Evolutionary conservation across 2,329 filamentous ascomycete species (phyloP).

Genomic region (Fusarium sp.): DNA sequence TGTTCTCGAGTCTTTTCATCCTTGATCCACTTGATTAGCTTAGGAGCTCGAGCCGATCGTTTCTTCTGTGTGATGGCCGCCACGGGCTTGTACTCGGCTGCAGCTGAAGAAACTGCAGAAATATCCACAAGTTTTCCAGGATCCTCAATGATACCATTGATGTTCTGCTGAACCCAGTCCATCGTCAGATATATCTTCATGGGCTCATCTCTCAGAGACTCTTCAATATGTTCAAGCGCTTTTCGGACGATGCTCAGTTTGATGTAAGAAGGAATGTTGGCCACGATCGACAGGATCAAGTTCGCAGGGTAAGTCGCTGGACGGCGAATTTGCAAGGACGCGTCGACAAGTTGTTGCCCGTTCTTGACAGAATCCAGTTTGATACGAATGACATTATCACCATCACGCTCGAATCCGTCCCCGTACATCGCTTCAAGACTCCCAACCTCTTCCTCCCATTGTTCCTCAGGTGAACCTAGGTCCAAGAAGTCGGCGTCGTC

Average conservation of each 20-base stretch:
- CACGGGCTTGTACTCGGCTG: slow-evolving; percentile 64
- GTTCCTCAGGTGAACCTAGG: slow-evolving; percentile 67
- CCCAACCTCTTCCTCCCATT: slow-evolving; percentile 88
- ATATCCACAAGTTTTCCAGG: slow-evolving; percentile 89
- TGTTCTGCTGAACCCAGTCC: slow-evolving; percentile 90
- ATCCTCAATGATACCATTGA: slow-evolving; percentile 84
- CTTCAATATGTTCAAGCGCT: slow-evolving; percentile 77
- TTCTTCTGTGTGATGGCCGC: slow-evolving; percentile 49
- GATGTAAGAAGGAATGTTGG: slow-evolving; percentile 89
- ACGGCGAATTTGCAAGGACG: slow-evolving; percentile 75
- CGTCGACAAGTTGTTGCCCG: slow-evolving; percentile 64
- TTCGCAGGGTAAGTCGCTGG: slow-evolving; percentile 79
- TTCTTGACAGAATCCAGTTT: slow-evolving; percentile 70
- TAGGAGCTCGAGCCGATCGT: slow-evolving; percentile 62
- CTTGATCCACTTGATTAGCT: slow-evolving; percentile 73
- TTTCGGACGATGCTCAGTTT: slow-evolving; percentile 88
- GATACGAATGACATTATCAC: slow-evolving; percentile 77
- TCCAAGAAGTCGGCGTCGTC: slow-evolving; percentile 59
- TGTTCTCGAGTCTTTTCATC: slow-evolving; percentile 72
- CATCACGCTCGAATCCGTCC: slow-evolving; percentile 74
- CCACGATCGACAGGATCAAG: slow-evolving; percentile 77
- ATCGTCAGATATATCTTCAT: slow-evolving; percentile 90
- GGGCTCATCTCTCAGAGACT: slow-evolving; percentile 82
- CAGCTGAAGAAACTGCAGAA: slow-evolving; percentile 79
- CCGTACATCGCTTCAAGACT: slow-evolving; percentile 90